phyloP scores from a whole-genome alignment of 768 basidiomycete species.

The Suillus plorans region DNA sequence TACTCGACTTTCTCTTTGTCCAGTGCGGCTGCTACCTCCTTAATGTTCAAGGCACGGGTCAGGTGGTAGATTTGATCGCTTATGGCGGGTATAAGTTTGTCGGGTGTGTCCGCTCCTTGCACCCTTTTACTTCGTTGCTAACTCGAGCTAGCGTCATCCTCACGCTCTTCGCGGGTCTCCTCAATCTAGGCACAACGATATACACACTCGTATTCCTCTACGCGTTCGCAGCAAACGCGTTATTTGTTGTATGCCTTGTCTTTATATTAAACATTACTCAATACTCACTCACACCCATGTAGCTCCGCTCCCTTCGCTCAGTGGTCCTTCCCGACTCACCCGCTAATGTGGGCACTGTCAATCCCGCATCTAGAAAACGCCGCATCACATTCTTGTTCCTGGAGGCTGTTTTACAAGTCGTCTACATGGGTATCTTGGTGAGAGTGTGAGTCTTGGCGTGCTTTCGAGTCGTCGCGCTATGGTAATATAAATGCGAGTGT shows the following conservation, averaged over 20 bases:
- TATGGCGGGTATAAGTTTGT: constrained; percentile 99
- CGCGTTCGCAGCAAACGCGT: constrained; percentile 84
- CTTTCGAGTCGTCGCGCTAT: not conserved
- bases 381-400: constrained; percentile 88
- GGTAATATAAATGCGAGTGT: not conserved
- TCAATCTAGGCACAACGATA: constrained; percentile 59
- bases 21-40: constrained; percentile 92
- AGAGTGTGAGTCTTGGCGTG: constrained; percentile 42
- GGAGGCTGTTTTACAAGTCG: constrained; percentile 76
- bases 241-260: constrained; percentile 88
- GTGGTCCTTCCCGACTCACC: constrained; percentile 82
- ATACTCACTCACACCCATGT: not conserved
- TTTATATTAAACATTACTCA: not conserved
- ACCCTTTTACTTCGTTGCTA: not conserved
- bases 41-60: constrained; percentile 72
- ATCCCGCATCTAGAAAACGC: constrained; percentile 76
- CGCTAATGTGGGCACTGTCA: constrained; percentile 59
- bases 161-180: constrained; percentile 69
- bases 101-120: constrained; percentile 53
- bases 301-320: constrained; percentile 92
- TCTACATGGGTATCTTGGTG: constrained; percentile 86
- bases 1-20: constrained; percentile 88
- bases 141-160: constrained; percentile 67
- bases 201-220: constrained; percentile 79
- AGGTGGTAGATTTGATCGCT: constrained; percentile 81